Base-by-base conservation (phyloP, 129 eudicot genomes). In the Rutidosis leptorrhynchoides region DNA sequence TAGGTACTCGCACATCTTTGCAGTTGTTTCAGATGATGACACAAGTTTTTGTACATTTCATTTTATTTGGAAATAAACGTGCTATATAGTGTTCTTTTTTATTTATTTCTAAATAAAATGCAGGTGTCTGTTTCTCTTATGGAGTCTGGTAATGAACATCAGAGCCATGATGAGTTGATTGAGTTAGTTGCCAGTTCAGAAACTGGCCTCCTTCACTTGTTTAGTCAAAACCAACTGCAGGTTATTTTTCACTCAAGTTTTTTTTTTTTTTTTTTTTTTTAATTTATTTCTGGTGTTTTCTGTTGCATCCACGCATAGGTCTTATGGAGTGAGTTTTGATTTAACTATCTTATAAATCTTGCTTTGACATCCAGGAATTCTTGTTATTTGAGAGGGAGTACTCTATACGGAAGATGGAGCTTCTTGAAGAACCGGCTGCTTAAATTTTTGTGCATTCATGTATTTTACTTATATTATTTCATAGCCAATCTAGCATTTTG, bases 211-310 rank as follows among this genome's bases (percentile, higher is more conserved):
- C 82, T 84, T 45, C 78, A 67, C 58, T 75, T 93, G 77, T 93
- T 93, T 74, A 89, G 96, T 79, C 88, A 84, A 80, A 83, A 82
- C 54, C 99, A 93, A 58, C 65, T 89, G 77, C 99, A 93, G 98
- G 96, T 91, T 42, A 74, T 60, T 42, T n/a, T 32, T 9, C 40
- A 21, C 40, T 51, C 4, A 23, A 19, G 12, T 30, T 57, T 21
- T n/a, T n/a, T n/a, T n/a, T n/a, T n/a, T 10, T 20, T 12, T 68
- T 69, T n/a, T n/a, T n/a, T n/a, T n/a, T n/a, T n/a, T n/a, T n/a
- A n/a, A n/a, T n/a, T n/a, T n/a, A n/a, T n/a, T n/a, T 21, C 2
- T 54, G 19, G 11, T 20, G 0, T 16, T n/a, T n/a, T n/a, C 24
- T 49, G n/a, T 49, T 17, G 23, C 24, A 49, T 49, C 24, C 11